Conservation (phyloP, 495 filamentous ascomycete species). For the Trichoderma gamsii region DNA sequence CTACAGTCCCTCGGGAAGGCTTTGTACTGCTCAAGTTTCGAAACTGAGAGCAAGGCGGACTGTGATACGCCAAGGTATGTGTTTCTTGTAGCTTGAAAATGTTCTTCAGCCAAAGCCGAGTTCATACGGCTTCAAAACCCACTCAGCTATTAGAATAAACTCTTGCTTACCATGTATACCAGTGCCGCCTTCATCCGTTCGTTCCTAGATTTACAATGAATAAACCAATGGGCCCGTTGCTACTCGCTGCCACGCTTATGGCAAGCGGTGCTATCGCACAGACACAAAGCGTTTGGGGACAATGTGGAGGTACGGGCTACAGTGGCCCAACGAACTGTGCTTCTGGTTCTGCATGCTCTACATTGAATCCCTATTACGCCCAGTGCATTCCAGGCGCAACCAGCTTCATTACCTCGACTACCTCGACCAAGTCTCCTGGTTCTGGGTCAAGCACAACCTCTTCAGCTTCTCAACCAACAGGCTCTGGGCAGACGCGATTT, state of each 20-base stretch:
- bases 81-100: too few relatives aligned
- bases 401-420: background rate
- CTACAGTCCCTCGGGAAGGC: too few relatives aligned
- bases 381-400: background rate
- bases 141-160: background rate
- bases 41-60: too few relatives aligned
- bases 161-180: background rate
- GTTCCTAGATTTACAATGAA: background rate
- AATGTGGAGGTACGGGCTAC: conserved; percentile 2
- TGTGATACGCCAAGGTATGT: too few relatives aligned
- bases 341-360: background rate
- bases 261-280: background rate
- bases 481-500: background rate
- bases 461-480: background rate
- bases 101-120: too few relatives aligned
- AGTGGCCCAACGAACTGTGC: background rate
- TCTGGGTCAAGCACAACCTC: background rate
- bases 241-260: background rate
- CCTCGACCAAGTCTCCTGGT: background rate
- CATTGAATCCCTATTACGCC: background rate
- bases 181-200: background rate
- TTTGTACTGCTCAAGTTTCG: too few relatives aligned
- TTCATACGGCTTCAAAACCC: too few relatives aligned
- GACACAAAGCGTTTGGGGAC: background rate
- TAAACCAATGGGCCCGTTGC: background rate